These are phyloP conservation scores for Hirschioporus abietinus DNA, from an alignment of 768 basidiomycete species.

Conservation along the genomic window DNA sequence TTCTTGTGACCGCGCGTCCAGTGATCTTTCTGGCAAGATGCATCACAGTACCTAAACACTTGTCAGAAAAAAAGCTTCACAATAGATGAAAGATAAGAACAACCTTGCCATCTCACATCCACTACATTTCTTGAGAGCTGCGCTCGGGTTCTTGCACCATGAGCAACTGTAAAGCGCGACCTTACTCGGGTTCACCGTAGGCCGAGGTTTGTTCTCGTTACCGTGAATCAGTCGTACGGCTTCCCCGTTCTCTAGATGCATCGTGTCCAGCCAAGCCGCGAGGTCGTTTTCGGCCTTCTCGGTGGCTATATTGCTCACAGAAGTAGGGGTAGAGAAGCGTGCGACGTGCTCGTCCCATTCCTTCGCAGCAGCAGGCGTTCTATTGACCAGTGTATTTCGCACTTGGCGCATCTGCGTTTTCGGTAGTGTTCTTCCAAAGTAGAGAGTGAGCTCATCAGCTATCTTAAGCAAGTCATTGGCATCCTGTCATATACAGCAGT, in stretches of 20 bases:
- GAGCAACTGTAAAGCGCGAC: slow-evolving; percentile 57
- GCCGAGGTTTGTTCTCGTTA: slow-evolving; percentile 30
- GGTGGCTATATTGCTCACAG: slow-evolving; percentile 25
- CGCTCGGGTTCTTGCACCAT: slow-evolving; percentile 61
- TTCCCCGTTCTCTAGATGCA: slow-evolving; percentile 34
- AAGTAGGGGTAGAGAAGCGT: slow-evolving; percentile 23
- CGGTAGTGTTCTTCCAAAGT: slow-evolving; percentile 41
- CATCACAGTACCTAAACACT: not conserved
- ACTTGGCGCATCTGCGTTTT: slow-evolving; percentile 49
- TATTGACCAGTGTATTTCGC: slow-evolving; percentile 3
- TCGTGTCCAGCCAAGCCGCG: slow-evolving; percentile 49
- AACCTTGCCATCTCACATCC: slow-evolving; percentile 39
- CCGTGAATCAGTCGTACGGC: slow-evolving; percentile 16
- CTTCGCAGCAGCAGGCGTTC: slow-evolving; percentile 6
- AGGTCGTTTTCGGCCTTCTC: slow-evolving; percentile 52
- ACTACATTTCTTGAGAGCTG: slow-evolving; percentile 46
- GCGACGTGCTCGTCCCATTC: slow-evolving; percentile 26
- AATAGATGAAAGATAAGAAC: not conserved
- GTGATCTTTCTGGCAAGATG: not conserved
- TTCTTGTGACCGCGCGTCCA: not conserved
- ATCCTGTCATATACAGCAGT: slow-evolving; percentile 16
- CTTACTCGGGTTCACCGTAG: slow-evolving; percentile 42
- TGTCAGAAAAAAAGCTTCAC: not conserved
- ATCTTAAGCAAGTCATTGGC: slow-evolving; percentile 39
- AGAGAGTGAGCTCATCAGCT: slow-evolving; percentile 46